Evolutionary conservation across 495 filamentous ascomycete species (phyloP).

Genomic region (Neurospora intermedia): DNA sequence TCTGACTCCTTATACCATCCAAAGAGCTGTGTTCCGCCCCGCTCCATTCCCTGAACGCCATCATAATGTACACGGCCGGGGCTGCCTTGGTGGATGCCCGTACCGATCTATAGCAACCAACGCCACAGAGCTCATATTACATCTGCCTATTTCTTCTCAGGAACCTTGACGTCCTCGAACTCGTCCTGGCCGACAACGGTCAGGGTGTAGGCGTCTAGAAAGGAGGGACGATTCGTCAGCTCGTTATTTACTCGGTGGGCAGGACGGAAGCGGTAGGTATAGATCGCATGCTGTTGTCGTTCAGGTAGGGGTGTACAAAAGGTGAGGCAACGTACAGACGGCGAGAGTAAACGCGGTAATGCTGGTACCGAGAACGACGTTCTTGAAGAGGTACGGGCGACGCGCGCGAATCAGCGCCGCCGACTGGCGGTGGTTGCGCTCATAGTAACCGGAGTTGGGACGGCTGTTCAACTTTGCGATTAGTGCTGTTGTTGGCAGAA

Average conservation of each 20-base stretch:
- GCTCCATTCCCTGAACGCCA: not conserved
- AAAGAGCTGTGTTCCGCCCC: not conserved
- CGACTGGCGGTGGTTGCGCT: slow-evolving; percentile 66
- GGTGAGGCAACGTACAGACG: slow-evolving; percentile 53
- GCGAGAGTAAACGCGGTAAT: slow-evolving; percentile 60
- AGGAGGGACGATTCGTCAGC: not conserved
- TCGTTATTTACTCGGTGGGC: not conserved
- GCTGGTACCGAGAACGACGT: slow-evolving; percentile 60
- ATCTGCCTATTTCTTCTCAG: slow-evolving; percentile 39
- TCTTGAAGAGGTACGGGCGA: slow-evolving; percentile 84
- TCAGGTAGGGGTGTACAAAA: not conserved
- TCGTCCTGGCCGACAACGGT: slow-evolving; percentile 88
- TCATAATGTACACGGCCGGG: not conserved
- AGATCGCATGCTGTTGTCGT: not conserved
- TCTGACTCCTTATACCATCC: not conserved
- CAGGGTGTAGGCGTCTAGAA: slow-evolving; percentile 77
- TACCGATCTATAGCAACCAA: not conserved
- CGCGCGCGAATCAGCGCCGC: slow-evolving; percentile 82
- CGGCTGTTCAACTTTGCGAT: not conserved
- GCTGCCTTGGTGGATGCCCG: not conserved
- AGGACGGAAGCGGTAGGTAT: not conserved
- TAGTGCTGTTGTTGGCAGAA: not conserved
- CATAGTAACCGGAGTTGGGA: slow-evolving; percentile 71
- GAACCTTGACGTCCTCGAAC: slow-evolving; percentile 89
- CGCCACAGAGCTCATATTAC: not conserved